phyloP scores from a whole-genome alignment of 164 flowering plant species.

The Malania oleifera region DNA sequence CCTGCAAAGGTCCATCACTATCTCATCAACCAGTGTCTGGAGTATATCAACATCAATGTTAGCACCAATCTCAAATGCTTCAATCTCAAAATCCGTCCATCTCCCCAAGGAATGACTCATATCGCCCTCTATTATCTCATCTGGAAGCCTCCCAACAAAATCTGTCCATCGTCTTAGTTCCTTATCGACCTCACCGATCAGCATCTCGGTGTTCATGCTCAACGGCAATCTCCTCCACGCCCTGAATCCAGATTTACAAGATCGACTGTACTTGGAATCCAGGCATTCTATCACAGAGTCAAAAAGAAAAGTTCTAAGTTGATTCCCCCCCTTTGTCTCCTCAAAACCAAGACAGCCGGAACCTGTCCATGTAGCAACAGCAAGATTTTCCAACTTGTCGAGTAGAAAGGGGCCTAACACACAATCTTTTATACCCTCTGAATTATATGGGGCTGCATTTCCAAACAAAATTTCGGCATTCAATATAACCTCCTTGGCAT shows the following conservation, averaged over 20 bases:
- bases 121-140: constrained; percentile 71
- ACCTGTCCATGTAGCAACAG: constrained; percentile 26
- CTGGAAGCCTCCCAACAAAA: constrained; percentile 41
- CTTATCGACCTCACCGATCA: constrained; percentile 36
- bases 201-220: constrained; percentile 19
- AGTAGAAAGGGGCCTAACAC: constrained; percentile 33
- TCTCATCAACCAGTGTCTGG: constrained; percentile 51
- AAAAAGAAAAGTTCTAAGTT: constrained; percentile 47
- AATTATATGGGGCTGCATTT: constrained; percentile 10
- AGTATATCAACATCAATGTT: constrained; percentile 43
- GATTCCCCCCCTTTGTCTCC: constrained; percentile 29
- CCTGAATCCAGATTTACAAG: constrained; percentile 29
- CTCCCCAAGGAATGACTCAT: constrained; percentile 56
- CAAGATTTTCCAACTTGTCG: constrained; percentile 45
- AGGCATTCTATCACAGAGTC: constrained; percentile 58
- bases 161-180: constrained; percentile 47
- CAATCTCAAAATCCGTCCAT: constrained; percentile 69
- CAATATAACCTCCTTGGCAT: constrained; percentile 43
- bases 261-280: constrained; percentile 34
- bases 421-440: constrained; percentile 19
- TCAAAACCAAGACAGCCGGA: constrained; percentile 22
- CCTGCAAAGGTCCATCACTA: constrained; percentile 40
- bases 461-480: constrained; percentile 52
- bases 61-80: constrained; percentile 43
- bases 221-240: constrained; percentile 37